Evolutionary conservation across 1,284 basidiomycete genomes (phyloP).

Genomic region (Leccinum subfulvum): DNA sequence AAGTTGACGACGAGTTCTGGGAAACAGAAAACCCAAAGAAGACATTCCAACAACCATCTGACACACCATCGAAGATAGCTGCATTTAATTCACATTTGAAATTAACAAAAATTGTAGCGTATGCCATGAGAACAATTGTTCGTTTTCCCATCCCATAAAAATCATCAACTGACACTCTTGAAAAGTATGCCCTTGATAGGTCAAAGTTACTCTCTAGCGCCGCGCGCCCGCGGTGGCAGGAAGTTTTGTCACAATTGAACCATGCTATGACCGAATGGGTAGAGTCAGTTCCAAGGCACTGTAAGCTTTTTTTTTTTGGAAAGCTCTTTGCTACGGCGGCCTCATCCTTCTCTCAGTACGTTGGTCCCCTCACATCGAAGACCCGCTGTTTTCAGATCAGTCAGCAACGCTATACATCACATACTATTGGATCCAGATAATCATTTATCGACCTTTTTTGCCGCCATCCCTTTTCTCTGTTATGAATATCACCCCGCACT

Average conservation of each 20-base stretch:
- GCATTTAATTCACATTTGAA: slow-evolving; percentile 70
- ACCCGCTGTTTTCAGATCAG: slow-evolving; percentile 60
- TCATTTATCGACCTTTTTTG: slow-evolving; percentile 78
- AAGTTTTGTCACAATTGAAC: slow-evolving; percentile 71
- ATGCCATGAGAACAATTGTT: slow-evolving; percentile 70
- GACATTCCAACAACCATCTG: slow-evolving; percentile 63
- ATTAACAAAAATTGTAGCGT: slow-evolving; percentile 71
- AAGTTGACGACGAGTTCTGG: slow-evolving; percentile 89
- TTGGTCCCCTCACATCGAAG: slow-evolving; percentile 64
- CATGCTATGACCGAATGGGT: slow-evolving; percentile 72
- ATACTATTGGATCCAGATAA: slow-evolving; percentile 71
- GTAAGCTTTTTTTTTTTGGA: slow-evolving; percentile 41
- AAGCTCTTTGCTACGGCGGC: not conserved
- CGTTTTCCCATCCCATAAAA: slow-evolving; percentile 12
- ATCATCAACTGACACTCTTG: slow-evolving; percentile 10
- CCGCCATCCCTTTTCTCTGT: slow-evolving; percentile 36
- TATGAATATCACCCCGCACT: slow-evolving; percentile 25
- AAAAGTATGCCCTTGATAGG: slow-evolving; percentile 74
- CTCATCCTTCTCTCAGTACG: slow-evolving; percentile 43
- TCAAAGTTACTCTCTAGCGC: slow-evolving; percentile 50
- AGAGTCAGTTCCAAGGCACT: slow-evolving; percentile 64
- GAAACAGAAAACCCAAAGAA: slow-evolving; percentile 47
- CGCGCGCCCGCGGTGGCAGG: slow-evolving; percentile 54
- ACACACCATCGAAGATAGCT: slow-evolving; percentile 56
- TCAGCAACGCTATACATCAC: slow-evolving; percentile 66